These are phyloP conservation scores for Pinus taeda DNA, from an alignment of 75 land plant species.

Conservation along the genomic window DNA sequence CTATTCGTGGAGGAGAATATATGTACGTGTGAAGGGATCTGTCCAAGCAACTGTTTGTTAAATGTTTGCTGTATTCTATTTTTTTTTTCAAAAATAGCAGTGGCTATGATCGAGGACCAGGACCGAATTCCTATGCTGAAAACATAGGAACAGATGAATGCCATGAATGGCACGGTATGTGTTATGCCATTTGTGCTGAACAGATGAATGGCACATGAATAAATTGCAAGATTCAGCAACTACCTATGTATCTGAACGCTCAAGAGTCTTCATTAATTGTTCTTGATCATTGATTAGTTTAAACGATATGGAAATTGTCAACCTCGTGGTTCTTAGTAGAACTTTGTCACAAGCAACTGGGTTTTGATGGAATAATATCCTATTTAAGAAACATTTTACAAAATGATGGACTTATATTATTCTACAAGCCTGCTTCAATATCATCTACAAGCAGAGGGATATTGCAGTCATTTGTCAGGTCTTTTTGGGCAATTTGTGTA, in stretches of 20 bases:
- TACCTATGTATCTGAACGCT: background rate
- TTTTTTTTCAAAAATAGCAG: background rate
- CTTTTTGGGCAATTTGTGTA: too few relatives aligned
- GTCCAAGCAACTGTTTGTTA: background rate
- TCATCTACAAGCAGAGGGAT: too few relatives aligned
- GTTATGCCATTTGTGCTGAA: background rate
- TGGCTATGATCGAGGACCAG: background rate
- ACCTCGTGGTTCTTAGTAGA: too few relatives aligned
- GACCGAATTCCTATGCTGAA: background rate
- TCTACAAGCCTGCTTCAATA: too few relatives aligned
- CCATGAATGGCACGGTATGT: background rate
- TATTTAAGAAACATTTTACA: too few relatives aligned
- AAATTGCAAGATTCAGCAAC: background rate
- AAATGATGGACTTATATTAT: too few relatives aligned
- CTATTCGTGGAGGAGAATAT: conserved; percentile 85
- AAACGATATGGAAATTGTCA: too few relatives aligned
- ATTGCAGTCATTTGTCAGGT: too few relatives aligned
- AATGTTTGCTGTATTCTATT: background rate
- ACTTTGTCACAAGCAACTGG: too few relatives aligned
- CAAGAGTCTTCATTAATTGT: background rate
- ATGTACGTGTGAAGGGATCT: conserved; percentile 65
- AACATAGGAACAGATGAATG: background rate
- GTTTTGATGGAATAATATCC: too few relatives aligned
- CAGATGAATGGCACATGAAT: background rate
- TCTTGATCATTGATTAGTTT: too few relatives aligned